These are phyloP conservation scores for Pelargonium nanum DNA, from an alignment of 345 rosid genomes.

Conservation along the genomic window DNA sequence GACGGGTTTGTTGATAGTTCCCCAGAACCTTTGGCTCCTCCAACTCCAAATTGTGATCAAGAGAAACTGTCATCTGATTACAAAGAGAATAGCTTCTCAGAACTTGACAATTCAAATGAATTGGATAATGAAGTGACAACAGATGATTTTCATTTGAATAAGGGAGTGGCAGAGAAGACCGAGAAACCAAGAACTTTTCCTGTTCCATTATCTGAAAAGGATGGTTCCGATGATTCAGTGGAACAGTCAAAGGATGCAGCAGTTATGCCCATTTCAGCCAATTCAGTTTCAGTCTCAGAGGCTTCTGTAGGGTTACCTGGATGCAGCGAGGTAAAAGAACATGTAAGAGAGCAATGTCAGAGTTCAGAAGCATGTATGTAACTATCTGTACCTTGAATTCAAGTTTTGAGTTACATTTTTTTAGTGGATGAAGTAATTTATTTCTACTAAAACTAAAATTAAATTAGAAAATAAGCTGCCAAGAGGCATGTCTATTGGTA, in stretches of 20 bases:
- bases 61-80: constrained; percentile 26
- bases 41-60: constrained; percentile 32
- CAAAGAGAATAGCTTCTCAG: constrained; percentile 20
- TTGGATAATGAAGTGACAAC: constrained; percentile 7
- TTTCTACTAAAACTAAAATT: not conserved
- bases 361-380: constrained; percentile 38
- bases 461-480: not conserved
- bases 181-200: constrained; percentile 52
- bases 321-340: constrained; percentile 25
- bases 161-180: constrained; percentile 27
- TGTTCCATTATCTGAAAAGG: constrained; percentile 46
- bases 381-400: constrained; percentile 14
- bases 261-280: constrained; percentile 6
- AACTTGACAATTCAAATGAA: constrained; percentile 14
- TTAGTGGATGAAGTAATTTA: not conserved
- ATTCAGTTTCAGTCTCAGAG: constrained; percentile 18
- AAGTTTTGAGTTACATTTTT: not conserved
- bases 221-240: constrained; percentile 30
- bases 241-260: constrained; percentile 21
- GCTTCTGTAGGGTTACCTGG: constrained; percentile 18
- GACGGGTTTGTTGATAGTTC: constrained; percentile 86
- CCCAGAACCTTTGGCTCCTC: constrained; percentile 39
- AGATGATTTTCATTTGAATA: constrained; percentile 15
- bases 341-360: constrained; percentile 29
- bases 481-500: not conserved